phyloP scores from a whole-genome alignment of 495 filamentous ascomycete species.

The Saxophila tyrrhenica region DNA sequence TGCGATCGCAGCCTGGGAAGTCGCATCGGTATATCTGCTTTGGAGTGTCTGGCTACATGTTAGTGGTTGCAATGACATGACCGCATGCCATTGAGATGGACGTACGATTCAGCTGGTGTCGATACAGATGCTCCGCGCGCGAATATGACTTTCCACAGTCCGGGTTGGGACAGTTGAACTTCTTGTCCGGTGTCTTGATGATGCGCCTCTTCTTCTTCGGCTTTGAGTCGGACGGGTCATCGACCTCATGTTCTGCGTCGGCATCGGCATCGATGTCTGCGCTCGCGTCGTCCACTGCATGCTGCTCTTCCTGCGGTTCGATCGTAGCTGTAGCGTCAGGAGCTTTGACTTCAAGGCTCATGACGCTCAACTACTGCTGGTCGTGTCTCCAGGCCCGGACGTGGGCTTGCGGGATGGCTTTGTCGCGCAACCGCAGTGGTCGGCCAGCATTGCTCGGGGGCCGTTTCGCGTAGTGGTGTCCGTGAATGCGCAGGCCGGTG shows the following conservation, averaged over 20 bases:
- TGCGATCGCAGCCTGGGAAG: slow-evolving; percentile 79
- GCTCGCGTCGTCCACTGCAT: not conserved
- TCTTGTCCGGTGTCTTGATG: slow-evolving; percentile 56
- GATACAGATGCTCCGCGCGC: slow-evolving; percentile 89
- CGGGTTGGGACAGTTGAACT: slow-evolving; percentile 82
- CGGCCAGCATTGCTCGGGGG: not conserved
- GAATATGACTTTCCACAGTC: slow-evolving; percentile 95
- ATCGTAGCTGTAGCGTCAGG: not conserved
- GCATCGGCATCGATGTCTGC: not conserved
- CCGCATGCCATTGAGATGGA: slow-evolving; percentile 6
- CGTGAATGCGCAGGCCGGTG: not conserved
- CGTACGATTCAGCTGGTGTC: slow-evolving; percentile 92
- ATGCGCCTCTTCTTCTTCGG: slow-evolving; percentile 70
- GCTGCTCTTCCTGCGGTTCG: not conserved
- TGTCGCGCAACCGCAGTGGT: not conserved
- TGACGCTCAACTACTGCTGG: not conserved
- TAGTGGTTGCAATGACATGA: not conserved
- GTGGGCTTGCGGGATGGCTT: not conserved
- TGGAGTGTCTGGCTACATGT: slow-evolving; percentile 46
- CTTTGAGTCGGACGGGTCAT: slow-evolving; percentile 45
- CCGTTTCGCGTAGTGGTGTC: not conserved
- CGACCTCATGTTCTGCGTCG: slow-evolving; percentile 2
- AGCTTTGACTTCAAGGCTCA: not conserved
- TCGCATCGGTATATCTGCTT: slow-evolving; percentile 96
- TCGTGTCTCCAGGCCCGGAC: not conserved